Base-by-base conservation (phyloP, 345 rosid species). In the Ceriops decandra region DNA sequence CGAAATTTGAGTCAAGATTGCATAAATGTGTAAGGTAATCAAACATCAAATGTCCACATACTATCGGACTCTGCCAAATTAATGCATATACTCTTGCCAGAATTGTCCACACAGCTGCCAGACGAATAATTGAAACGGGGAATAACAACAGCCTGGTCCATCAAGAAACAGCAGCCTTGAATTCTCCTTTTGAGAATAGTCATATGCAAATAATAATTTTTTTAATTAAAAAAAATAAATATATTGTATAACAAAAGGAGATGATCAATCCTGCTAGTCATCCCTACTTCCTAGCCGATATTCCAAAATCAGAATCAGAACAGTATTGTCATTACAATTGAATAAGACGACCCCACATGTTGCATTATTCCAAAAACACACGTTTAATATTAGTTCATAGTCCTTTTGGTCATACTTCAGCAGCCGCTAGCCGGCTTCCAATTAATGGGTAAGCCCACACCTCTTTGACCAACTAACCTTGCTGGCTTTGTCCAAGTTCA, bases 301-400 rank as follows among this genome's bases (percentile, higher is more conserved):
- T 42, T 42, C 11, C 7, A 42, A 57, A 57, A 8, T 27, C 58
- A 47, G 22, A 21, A 11, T 6, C 54, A 3, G 2, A 10, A 59
- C 2, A 35, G 13, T 59, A 30, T 22, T 31, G 65, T 60, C 72
- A 60, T 60, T 6, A n/a, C 28, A 30, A 60, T 47, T 60, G 59
- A 60, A 49, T 59, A 46, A 60, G 28, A 7, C n/a, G 32, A 11
- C 20, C 15, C 60, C 8, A n/a, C 27, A 47, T 17, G 11, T 59
- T 32, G 54, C 22, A 68, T 46, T 68, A 0, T 59, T 38, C 46
- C 13, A 38, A 38, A 68, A 27, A 42, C 17, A 57, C 2, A 1
- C 17, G 15, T 42, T 42, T 42, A 1, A 42, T 42, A 42, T 42
- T 42, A 3, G 17, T 42, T 11, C 19, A 27, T 42, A 11, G 27